Evolutionary conservation across 2,329 filamentous ascomycete species (phyloP), one percentile per base, ranked within the genome.

Genomic region (Exophiala mesophila): DNA sequence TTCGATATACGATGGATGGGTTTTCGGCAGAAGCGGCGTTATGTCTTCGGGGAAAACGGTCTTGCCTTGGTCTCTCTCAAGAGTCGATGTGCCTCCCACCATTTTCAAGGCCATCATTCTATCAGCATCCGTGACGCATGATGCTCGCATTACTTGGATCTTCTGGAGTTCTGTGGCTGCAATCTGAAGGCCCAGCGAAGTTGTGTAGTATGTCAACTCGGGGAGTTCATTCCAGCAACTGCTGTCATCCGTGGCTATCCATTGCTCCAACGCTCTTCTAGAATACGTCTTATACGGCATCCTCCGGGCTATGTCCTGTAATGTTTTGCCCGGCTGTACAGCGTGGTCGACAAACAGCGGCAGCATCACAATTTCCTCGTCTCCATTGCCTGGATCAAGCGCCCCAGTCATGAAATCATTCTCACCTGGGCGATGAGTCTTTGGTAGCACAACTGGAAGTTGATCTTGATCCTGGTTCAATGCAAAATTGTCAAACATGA

Each of bases 201-300:
- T 26, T 26, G 23, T 26, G 23, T 26, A 26, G 12, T 26, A 26
- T 26, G 12, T 12, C 7, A 26, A 12, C 6, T 26, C 23, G 6
- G 23, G 23, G 6, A 26, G 23, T 12, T 26, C 12, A 12, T 26
- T 12, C 23, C 23, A 26, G 12, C 7, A 26, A 6, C 12, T 12
- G 6, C 12, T 6, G 23, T 26, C 12, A 26, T 26, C 23, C 6
- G 12, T 12, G 23, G 6, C 6, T 7, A 26, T 26, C 12, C 6
- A 7, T 26, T 26, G 6, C 23, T 7, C 12, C 23, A 26, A 12
- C 23, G 12, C 7, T 12, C 12, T 26, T 26, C 12, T 26, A 7
- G 23, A 9, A 19, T 48, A 17, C 33, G 48, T 29, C 17, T 45
- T 47, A 37, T 33, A 40, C 3, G 45, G 47, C 45, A 47, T 48